Base-by-base conservation (phyloP, 768 basidiomycete species). In the Leccinum rimulosum region DNA sequence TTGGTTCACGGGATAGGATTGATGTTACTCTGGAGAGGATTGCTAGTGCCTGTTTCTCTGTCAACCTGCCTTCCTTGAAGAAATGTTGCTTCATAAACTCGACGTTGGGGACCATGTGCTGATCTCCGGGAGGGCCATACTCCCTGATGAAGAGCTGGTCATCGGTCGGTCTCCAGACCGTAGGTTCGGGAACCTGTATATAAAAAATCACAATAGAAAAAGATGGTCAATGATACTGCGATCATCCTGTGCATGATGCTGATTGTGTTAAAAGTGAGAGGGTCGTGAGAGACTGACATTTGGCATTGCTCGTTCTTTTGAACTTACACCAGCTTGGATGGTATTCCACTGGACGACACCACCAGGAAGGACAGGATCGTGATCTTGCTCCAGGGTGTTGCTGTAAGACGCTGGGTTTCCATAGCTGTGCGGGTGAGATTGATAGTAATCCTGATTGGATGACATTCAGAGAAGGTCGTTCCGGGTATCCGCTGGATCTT, bases 41-140 rank as follows among this genome's bases (percentile, higher is more conserved):
- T 69, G 84, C 88, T 52, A 96, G 69, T 0, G 95, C 95, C 73
- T 97, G 93, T 10, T 82, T 79, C 68, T 96, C 93, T 0, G 86
- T 89, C 66, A 97, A 69, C 17, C 89, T 75, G 0, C 95, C 95
- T 70, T 96, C 94, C 12, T 83, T 79, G 72, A 91, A 87, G 76
- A 98, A 96, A 73, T 98, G 95, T 54, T 88, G 82, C 74, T 89
- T 93, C 59, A 98, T 77, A 72, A 89, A 92, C 1, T 82, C 81
- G 55, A 87, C 82, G 68, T 93, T 91, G 19, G 93, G 89, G 61
- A 84, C 84, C 55, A 75, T 74, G 36, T 82, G 76, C 30, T 56
- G 52, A 19, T 71, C 70, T 19, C 70, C 70, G 5, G 64, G 52
- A 22, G 67, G 70, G 56, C 85, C 83, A 59, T 77, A 68, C 64